Conservation (phyloP, 306 rosid species). For the Clitoria ternatea region DNA sequence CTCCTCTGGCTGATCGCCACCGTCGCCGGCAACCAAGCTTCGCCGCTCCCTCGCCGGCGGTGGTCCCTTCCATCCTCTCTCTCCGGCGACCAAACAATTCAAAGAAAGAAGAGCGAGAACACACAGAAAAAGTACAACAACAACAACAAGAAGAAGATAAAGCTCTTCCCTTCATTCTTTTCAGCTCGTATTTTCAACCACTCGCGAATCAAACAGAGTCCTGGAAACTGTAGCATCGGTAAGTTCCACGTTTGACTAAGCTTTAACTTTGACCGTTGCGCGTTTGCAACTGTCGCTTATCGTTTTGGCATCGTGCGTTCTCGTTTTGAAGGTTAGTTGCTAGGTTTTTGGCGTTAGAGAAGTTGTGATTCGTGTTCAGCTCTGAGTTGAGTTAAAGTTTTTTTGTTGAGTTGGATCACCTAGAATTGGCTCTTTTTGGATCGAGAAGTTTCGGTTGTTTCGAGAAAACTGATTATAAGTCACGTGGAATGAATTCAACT, state of each 20-base stretch:
- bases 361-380: not conserved
- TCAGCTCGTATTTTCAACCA: not conserved
- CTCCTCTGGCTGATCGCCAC: constrained; percentile 19
- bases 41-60: not conserved
- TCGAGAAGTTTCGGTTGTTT: not conserved
- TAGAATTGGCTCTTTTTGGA: not conserved
- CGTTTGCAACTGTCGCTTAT: not conserved
- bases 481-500: not conserved
- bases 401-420: constrained; percentile 8
- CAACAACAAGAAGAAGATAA: not conserved
- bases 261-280: constrained; percentile 1
- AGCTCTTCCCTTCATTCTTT: not conserved
- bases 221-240: constrained; percentile 25
- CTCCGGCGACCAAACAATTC: not conserved
- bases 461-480: not conserved
- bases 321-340: not conserved
- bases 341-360: not conserved
- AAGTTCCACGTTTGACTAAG: not conserved
- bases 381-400: not conserved
- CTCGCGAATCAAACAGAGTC: not conserved
- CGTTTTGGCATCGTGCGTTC: not conserved
- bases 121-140: too few relatives aligned
- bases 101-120: not conserved
- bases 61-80: not conserved
- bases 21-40: not conserved